Base-by-base conservation (phyloP, 176 grass and related monocot species). In the Zizania latifolia region DNA sequence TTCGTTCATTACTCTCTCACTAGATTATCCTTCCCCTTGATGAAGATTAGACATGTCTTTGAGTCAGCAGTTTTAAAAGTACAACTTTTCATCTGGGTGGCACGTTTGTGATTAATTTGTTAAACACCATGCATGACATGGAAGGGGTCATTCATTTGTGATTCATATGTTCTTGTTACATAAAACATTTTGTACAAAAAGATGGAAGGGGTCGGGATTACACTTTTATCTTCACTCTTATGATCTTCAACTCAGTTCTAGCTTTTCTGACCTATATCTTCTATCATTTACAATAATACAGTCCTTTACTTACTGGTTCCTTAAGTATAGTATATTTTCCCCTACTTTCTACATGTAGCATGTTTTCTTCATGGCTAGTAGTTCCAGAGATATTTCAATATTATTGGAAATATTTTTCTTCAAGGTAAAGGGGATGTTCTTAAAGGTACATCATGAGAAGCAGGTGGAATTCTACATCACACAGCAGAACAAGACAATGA, bases 361-460 rank as follows among this genome's bases (percentile, higher is more conserved):
- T 43, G 33, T 48, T 43, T 80, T 60, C 65, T 60, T 65, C 36
- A 65, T 64, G 8, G 10, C 54, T 55, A 58, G 24, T 37, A 53
- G 48, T 68, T 69, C 23, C 62, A 21, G 43, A 54, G 19, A 62
- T 74, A 74, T 45, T 85, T 79, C n/a, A 65, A 63, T 57, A 46
- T 33, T 58, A 31, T 2, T 36, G 45, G 27, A 71, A 50, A 43
- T 45, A 33, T 39, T 70, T 76, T 66, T 22, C 15, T 70, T 43
- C 34, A 40, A 21, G 6, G 39, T 5, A 66, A 34, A 56, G 51
- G 59, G 61, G 8, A 2, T 15, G 2, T 77, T 72, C 69, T 50
- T 43, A 51, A 85, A 76, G 33, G 64, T 62, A 58, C 75, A 86
- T 77, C 44, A 63, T 69, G 62, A 76, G 44, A 81, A 82, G 64